phyloP scores from a whole-genome alignment of 352 stramenopile species.

The Thalassiosira exigua region DNA sequence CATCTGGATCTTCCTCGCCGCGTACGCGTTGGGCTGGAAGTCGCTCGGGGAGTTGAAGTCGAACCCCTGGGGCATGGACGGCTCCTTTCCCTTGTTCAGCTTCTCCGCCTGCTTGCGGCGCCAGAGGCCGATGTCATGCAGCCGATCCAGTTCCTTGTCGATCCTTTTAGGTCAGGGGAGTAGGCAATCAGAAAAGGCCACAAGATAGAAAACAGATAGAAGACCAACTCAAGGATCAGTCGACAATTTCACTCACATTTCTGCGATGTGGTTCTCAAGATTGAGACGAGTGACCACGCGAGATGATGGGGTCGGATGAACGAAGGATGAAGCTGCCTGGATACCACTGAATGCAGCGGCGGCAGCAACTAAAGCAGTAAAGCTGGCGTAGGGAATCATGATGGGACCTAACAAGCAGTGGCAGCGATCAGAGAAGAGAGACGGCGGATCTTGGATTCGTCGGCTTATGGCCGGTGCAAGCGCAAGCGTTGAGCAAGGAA shows the following conservation, averaged over 20 bases:
- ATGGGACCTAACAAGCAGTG: too few species aligned
- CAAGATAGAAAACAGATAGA: neutral
- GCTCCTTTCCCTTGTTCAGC: conserved; percentile 26
- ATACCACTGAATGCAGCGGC: conserved; percentile 8
- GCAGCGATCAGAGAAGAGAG: too few species aligned
- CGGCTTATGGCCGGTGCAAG: too few species aligned
- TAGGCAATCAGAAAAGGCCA: neutral
- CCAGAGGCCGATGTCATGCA: conserved; percentile 27
- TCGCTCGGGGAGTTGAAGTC: conserved; percentile 37
- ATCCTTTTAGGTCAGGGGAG: conserved; percentile 31
- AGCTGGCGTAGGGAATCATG: conserved; percentile 23
- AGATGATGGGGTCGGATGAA: conserved; percentile 5
- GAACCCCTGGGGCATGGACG: conserved; percentile 25
- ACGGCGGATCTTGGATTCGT: too few species aligned
- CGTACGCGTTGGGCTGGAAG: conserved; percentile 18
- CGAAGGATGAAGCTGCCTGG: conserved; percentile 19
- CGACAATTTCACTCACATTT: conserved; percentile 40
- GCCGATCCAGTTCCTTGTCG: conserved; percentile 33
- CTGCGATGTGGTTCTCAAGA: conserved; percentile 42
- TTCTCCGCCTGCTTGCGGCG: conserved; percentile 31
- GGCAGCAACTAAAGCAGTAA: conserved; percentile 13
- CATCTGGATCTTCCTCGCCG: conserved; percentile 42
- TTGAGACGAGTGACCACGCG: conserved; percentile 21
- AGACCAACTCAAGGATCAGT: neutral
- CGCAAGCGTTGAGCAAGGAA: too few species aligned